Percentiles rank a stretch among this genome's conserved stretches.
phyloP scores from a whole-genome alignment of 352 stramenopile genomes.

The Phytophthora parvispora region DNA sequence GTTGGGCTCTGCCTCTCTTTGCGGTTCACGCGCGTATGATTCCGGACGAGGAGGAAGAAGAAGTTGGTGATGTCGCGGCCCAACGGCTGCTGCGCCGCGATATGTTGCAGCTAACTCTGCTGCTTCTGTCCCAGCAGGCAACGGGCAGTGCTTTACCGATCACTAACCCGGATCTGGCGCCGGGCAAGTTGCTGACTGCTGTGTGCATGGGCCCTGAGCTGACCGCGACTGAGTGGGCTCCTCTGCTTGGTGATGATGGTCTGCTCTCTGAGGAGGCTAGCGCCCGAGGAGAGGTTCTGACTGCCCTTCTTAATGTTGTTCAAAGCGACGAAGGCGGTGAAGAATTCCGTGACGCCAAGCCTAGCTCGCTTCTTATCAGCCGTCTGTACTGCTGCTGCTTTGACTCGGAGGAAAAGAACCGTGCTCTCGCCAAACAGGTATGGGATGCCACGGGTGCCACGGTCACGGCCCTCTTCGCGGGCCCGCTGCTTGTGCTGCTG shows the following conservation, averaged over 20 bases:
- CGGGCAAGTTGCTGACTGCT: slow-evolving; percentile 63
- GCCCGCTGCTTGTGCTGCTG: slow-evolving; percentile 74
- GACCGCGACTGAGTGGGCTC: slow-evolving; percentile 69
- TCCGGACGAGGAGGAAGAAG: slow-evolving; percentile 88
- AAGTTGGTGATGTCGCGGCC: slow-evolving; percentile 83
- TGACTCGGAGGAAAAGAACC: slow-evolving; percentile 70
- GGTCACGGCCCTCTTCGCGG: slow-evolving; percentile 72
- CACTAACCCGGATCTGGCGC: slow-evolving; percentile 68
- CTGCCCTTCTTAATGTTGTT: slow-evolving; percentile 66
- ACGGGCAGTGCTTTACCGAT: slow-evolving; percentile 64
- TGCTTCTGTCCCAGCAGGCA: slow-evolving; percentile 70
- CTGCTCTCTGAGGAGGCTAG: slow-evolving; percentile 70
- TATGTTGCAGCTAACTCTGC: slow-evolving; percentile 80
- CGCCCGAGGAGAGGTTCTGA: slow-evolving; percentile 67
- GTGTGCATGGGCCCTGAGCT: slow-evolving; percentile 69
- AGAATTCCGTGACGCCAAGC: slow-evolving; percentile 42
- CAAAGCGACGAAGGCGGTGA: slow-evolving; percentile 66
- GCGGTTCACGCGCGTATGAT: slow-evolving; percentile 89
- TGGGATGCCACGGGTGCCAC: slow-evolving; percentile 67
- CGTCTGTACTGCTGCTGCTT: slow-evolving; percentile 78
- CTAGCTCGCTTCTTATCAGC: slow-evolving; percentile 63
- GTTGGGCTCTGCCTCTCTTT: slow-evolving; percentile 82
- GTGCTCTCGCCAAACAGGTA: slow-evolving; percentile 63
- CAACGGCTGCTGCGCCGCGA: slow-evolving; percentile 79
- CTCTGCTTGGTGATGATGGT: slow-evolving; percentile 75